A percentile compares a stretch with the other conserved stretches of the same genome.
These are phyloP conservation scores for Plenodomus biglobosus DNA, from an alignment of 2,329 filamentous ascomycete species.

Conservation along the genomic window DNA sequence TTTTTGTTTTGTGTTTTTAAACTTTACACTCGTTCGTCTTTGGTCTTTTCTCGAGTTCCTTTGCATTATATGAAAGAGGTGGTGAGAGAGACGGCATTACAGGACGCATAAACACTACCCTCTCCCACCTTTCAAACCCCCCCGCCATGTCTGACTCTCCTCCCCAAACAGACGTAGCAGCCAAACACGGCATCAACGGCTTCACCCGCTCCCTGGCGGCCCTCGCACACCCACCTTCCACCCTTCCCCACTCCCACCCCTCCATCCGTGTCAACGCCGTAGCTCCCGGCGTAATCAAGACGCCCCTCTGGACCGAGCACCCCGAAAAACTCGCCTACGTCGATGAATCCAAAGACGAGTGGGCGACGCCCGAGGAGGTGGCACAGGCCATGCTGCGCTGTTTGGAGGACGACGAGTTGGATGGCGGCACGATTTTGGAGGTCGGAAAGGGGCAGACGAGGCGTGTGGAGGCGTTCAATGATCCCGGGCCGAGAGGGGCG, in stretches of 20 bases:
- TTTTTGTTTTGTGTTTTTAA: not conserved
- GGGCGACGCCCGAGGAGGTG: constrained; percentile 64
- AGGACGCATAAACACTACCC: no score
- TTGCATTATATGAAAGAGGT: no score
- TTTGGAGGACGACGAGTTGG: constrained; percentile 53
- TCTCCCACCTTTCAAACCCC: no score
- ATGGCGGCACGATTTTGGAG: constrained; percentile 55
- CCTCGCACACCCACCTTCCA: no score
- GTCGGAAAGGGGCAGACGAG: constrained; percentile 56
- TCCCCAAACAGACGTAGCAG: constrained; percentile 37
- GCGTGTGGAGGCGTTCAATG: constrained; percentile 54
- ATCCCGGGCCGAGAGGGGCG: constrained; percentile 54
- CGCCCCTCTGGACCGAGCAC: constrained; percentile 63
- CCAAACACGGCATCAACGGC: constrained; percentile 51
- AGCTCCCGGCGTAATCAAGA: constrained; percentile 62
- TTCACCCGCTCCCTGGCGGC: constrained; percentile 54
- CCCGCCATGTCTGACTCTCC: no score
- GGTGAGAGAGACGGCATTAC: no score
- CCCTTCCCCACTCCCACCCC: constrained; percentile 47
- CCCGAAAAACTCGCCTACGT: constrained; percentile 61
- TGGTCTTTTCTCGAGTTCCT: no score
- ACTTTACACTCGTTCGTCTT: not conserved
- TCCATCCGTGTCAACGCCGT: constrained; percentile 62
- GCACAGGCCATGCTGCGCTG: constrained; percentile 60
- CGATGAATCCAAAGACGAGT: constrained; percentile 52